These are phyloP conservation scores for Calonectria pseudoturangicola DNA, from an alignment of 2,329 filamentous ascomycete species.

Conservation along the genomic window DNA sequence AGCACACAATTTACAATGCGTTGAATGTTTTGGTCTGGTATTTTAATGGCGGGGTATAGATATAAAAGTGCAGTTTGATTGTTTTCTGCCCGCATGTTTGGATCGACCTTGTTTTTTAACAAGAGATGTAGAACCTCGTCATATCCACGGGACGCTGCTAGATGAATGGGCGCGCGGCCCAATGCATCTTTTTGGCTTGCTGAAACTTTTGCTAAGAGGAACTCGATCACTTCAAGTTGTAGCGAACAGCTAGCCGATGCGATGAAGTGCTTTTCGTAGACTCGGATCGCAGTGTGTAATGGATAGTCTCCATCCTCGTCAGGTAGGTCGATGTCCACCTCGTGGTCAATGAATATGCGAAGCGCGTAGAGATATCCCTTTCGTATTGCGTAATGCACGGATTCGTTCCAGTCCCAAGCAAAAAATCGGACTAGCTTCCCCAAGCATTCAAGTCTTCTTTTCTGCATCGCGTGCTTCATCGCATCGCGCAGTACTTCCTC, in stretches of 20 bases:
- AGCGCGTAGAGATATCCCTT: conserved; percentile 6
- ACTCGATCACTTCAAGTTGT: conserved; percentile 12
- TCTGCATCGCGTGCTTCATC: conserved; percentile 10
- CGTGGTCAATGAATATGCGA: conserved; percentile 13
- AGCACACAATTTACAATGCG: neutral
- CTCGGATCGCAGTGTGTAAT: conserved; percentile 1
- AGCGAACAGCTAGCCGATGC: neutral
- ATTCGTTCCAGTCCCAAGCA: conserved; percentile 4
- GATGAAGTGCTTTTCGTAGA: neutral
- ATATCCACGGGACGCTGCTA: conserved; percentile 6
- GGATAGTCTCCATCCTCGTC: conserved; percentile 10
- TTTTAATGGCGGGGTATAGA: conserved; percentile 2
- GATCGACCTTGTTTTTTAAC: neutral
- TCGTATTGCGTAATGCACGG: conserved; percentile 2
- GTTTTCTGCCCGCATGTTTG: conserved; percentile 1
- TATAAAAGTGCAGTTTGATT: neutral
- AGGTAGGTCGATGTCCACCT: conserved; percentile 20
- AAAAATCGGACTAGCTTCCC: conserved; percentile 13
- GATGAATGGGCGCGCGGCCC: conserved; percentile 15
- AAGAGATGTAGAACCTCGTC: conserved; percentile 1
- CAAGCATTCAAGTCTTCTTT: conserved; percentile 5
- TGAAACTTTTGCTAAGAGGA: neutral
- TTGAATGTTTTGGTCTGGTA: conserved; percentile 5
- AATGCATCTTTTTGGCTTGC: neutral
- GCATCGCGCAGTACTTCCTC: conserved; percentile 13